Base-by-base conservation (phyloP, 257 asterid genomes). In the Haberlea rhodopensis region DNA sequence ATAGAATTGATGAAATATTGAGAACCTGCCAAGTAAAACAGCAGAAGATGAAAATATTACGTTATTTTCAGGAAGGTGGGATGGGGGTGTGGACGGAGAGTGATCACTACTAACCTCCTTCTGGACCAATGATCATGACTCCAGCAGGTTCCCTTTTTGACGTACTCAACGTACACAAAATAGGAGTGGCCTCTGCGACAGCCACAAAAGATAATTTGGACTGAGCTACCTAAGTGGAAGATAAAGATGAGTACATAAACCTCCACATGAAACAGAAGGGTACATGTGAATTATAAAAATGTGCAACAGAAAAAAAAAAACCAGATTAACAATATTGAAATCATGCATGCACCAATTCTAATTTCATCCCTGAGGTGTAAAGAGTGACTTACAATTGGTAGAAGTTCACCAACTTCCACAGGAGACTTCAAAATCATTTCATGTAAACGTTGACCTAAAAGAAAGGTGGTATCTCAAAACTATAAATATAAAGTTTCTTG, bases 91-190 rank as follows among this genome's bases (percentile, higher is more conserved):
- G 43, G 23, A 63, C 54, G 55, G 34, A 68, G 58, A 46, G 34
- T 7, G 32, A 34, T 32, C 49, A 45, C 56, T 40, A 73, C 86
- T 80, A 52, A 91, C 99, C 99, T 86, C 99, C 99, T 87, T 94
- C 99, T 16, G 99, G 99, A 72, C 99, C 99, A 78, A 92, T 69
- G 57, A 92, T 85, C 73, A 89, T 68, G 65, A 86, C 66, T 68
- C 97, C 99, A 71, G 70, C 51, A 59, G 87, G 48, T 76, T 81
- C 94, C 60, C 67, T 72, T 21, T 61, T 56, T 13, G 71, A 51
- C 57, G 86, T 71, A 69, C 76, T 76, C 75, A 94, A 52, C 4
- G 78, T 70, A 67, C 69, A 71, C 22, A 94, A 81, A 79, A 90
- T 72, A 21, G 97, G 96, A 64, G 84, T 75, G 69, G 86, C 90